phyloP scores from a whole-genome alignment of 2,329 filamentous ascomycete genomes.

The Diplodia scrobiculata region DNA sequence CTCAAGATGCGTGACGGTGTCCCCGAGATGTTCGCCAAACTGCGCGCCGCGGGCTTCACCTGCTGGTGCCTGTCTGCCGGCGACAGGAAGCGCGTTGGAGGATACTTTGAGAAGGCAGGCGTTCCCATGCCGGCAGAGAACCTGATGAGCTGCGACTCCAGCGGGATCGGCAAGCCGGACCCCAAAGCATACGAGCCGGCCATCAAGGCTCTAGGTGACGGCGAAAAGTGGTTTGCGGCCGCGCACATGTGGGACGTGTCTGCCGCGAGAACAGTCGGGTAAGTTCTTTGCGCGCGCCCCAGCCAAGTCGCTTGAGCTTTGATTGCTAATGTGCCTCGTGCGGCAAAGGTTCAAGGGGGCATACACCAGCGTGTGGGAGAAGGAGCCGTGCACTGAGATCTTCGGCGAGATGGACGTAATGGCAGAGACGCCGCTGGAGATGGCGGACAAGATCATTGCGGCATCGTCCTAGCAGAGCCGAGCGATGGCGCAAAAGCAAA shows the following conservation, averaged over 20 bases:
- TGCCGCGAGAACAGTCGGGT: constrained; percentile 54
- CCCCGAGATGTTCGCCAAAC: constrained; percentile 47
- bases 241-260: constrained; percentile 64
- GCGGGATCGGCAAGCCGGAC: constrained; percentile 55
- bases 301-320: constrained; percentile 30
- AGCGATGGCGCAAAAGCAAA: constrained; percentile 16
- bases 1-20: constrained; percentile 44
- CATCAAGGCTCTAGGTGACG: constrained; percentile 47
- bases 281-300: constrained; percentile 31
- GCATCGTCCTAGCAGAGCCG: constrained; percentile 27
- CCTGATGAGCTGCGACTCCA: constrained; percentile 55
- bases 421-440: constrained; percentile 50
- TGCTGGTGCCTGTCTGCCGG: constrained; percentile 60
- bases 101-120: constrained; percentile 55
- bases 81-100: constrained; percentile 53
- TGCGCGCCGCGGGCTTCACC: constrained; percentile 53
- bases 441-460: constrained; percentile 50
- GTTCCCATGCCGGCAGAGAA: constrained; percentile 56
- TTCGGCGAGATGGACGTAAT: constrained; percentile 59
- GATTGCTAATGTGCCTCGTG: constrained; percentile 30
- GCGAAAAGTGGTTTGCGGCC: constrained; percentile 59
- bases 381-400: constrained; percentile 54
- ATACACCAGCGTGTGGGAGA: constrained; percentile 58
- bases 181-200: constrained; percentile 52
- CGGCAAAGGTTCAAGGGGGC: constrained; percentile 50